Evolutionary conservation across 164 flowering plant genomes (phyloP), one percentile per base, ranked within the genome.

Genomic region (Echeveria elegans): DNA sequence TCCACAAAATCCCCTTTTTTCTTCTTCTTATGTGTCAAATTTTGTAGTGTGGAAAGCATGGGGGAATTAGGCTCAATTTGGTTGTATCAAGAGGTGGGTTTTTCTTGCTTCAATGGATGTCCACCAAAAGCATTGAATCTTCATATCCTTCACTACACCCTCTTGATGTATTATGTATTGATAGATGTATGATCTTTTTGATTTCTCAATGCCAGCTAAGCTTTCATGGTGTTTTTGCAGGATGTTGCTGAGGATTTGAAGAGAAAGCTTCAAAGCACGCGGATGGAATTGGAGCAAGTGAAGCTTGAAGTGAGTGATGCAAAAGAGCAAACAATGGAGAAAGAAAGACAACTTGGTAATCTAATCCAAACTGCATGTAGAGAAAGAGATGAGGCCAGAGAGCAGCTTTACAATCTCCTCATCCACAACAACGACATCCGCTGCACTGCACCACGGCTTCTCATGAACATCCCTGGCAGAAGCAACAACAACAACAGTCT

Each of bases 331-430:
- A 65, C 71, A 66, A 74, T 67, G 67, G 85, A 77, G 73, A 82
- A 73, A 66, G 80, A 79, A 23, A 88, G 82, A 66, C 69, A 73
- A 26, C 53, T 76, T 19, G 73, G 76, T 61, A 77, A 79, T 12
- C 47, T 86, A 19, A 52, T 90, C 4, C 73, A 75, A 45, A n/a
- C 71, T 9, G 85, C 83, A 1, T 71, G 70, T 63, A 78, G 79
- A 72, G 94, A 90, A 74, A 76, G 96, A 71, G 90, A 90, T 69
- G 88, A 88, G 72, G 92, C 96, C 6, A 83, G 66, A 70, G 73
- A 73, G 52, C 88, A 85, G 18, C 70, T 88, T 52, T 82, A 83
- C 6, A 77, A 75, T 16, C 71, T 85, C 16, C 70, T 80, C 9
- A 71, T 38, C 74, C 11, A 71, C 76, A 5, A 66, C 67, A 21